Evolutionary conservation across 2,329 filamentous ascomycete genomes (phyloP).

Genomic region (Beauveria scarabaeidicola): DNA sequence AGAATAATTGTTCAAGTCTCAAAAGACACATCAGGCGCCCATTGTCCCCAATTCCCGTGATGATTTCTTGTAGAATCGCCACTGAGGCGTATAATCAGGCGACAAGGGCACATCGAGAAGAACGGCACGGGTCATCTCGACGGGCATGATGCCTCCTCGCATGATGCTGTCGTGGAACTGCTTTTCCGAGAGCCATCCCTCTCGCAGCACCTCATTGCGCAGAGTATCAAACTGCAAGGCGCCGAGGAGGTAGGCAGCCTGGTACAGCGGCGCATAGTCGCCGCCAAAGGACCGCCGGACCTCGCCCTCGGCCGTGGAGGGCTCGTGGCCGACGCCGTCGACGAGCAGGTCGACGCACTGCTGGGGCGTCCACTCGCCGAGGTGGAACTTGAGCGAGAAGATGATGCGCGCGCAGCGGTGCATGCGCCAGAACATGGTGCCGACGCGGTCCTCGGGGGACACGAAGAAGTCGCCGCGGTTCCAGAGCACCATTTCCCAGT

Average conservation of each 20-base stretch:
- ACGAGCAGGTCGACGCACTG: slow-evolving; percentile 51
- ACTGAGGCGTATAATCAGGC: slow-evolving; percentile 36
- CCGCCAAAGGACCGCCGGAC: slow-evolving; percentile 48
- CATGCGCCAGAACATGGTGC: slow-evolving; percentile 55
- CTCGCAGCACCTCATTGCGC: slow-evolving; percentile 37
- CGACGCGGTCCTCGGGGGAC: slow-evolving; percentile 43
- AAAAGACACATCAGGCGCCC: too few species aligned
- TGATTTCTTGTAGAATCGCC: slow-evolving; percentile 38
- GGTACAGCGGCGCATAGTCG: slow-evolving; percentile 49
- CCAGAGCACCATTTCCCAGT: slow-evolving; percentile 55
- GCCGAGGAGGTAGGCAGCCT: slow-evolving; percentile 52
- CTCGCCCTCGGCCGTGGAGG: slow-evolving; percentile 51
- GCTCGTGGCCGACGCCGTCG: slow-evolving; percentile 48
- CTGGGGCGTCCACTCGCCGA: slow-evolving; percentile 42
- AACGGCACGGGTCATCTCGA: slow-evolving; percentile 44
- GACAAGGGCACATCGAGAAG: slow-evolving; percentile 32
- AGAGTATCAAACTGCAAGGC: slow-evolving; percentile 47
- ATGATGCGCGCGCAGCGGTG: slow-evolving; percentile 52
- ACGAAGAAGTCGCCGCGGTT: slow-evolving; percentile 41
- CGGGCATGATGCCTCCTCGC: slow-evolving; percentile 42
- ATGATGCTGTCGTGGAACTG: slow-evolving; percentile 47
- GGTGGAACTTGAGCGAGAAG: slow-evolving; percentile 50
- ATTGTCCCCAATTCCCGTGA: not conserved
- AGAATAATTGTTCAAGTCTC: not conserved
- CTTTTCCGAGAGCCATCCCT: slow-evolving; percentile 36